Conservation (phyloP, 179 eudicot species). For the Silene noctiflora region DNA sequence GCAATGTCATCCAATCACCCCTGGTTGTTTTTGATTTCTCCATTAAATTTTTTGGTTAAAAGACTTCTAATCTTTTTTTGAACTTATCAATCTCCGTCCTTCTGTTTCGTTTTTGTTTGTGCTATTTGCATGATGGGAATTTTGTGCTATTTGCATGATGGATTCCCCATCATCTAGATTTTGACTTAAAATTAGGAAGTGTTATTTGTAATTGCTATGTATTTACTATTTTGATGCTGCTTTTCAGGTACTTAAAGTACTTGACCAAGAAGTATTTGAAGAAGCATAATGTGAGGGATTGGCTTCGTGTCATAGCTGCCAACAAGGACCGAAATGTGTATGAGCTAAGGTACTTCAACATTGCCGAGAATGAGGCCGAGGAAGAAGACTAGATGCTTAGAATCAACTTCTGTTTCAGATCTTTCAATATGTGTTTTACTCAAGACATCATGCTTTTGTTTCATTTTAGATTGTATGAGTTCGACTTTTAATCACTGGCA, state of each 20-base stretch:
- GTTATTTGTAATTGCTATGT: too few relatives aligned
- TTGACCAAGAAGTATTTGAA: slow-evolving; percentile 38
- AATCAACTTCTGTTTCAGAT: not conserved
- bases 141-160: too few relatives aligned
- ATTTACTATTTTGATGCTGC: too few relatives aligned
- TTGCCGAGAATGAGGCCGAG: slow-evolving; percentile 34
- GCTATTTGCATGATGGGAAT: too few relatives aligned
- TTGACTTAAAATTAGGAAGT: too few relatives aligned
- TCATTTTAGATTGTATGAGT: slow-evolving; percentile 18
- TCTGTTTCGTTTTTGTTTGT: too few relatives aligned
- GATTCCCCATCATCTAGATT: too few relatives aligned
- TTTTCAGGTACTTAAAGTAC: slow-evolving; percentile 33
- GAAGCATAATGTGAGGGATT: slow-evolving; percentile 35
- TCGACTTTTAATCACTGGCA: slow-evolving; percentile 16
- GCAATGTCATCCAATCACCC: too few relatives aligned
- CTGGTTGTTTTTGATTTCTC: too few relatives aligned
- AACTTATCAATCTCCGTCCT: too few relatives aligned
- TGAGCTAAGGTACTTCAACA: slow-evolving; percentile 34
- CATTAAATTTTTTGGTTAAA: too few relatives aligned
- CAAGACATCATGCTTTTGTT: not conserved
- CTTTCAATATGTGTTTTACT: not conserved
- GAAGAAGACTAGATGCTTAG: slow-evolving; percentile 27
- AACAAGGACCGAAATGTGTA: slow-evolving; percentile 35
- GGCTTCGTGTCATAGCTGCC: slow-evolving; percentile 38
- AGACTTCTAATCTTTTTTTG: too few relatives aligned